Evolutionary conservation across 768 basidiomycete species (phyloP).

Genomic region (Calocera cornea): DNA sequence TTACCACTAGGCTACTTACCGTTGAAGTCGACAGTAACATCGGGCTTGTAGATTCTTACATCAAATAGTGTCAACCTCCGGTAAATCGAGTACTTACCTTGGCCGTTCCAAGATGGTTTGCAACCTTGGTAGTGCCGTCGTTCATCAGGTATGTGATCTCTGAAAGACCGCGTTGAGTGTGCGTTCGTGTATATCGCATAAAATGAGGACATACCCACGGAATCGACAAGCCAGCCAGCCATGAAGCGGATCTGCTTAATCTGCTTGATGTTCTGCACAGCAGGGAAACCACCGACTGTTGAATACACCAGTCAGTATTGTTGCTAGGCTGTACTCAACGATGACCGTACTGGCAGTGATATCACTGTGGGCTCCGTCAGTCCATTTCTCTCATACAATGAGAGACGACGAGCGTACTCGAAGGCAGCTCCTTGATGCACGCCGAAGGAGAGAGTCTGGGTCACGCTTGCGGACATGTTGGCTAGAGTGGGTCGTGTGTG

Average conservation of each 20-base stretch:
- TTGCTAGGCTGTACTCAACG: not conserved
- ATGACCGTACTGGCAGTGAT: not conserved
- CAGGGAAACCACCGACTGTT: not conserved
- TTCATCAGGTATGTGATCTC: constrained; percentile 1
- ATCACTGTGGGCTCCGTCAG: not conserved
- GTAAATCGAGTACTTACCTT: too few relatives aligned
- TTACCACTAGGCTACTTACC: not conserved
- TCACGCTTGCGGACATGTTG: not conserved
- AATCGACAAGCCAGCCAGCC: not conserved
- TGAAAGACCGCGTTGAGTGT: too few relatives aligned
- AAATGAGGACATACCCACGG: too few relatives aligned
- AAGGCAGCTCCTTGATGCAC: not conserved
- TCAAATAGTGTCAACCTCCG: too few relatives aligned
- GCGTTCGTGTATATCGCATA: too few relatives aligned
- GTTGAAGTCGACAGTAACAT: not conserved
- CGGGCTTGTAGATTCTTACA: too few relatives aligned
- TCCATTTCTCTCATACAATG: too few relatives aligned
- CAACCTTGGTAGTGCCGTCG: not conserved
- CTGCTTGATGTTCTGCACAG: not conserved
- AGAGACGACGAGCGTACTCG: not conserved
- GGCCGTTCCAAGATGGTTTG: not conserved
- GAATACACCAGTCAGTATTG: not conserved
- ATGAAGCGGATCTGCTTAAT: not conserved
- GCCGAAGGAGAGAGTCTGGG: not conserved
- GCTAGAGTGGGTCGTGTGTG: not conserved